These are phyloP conservation scores for Eucalyptus globulus DNA, from an alignment of 345 rosid species.

Conservation along the genomic window DNA sequence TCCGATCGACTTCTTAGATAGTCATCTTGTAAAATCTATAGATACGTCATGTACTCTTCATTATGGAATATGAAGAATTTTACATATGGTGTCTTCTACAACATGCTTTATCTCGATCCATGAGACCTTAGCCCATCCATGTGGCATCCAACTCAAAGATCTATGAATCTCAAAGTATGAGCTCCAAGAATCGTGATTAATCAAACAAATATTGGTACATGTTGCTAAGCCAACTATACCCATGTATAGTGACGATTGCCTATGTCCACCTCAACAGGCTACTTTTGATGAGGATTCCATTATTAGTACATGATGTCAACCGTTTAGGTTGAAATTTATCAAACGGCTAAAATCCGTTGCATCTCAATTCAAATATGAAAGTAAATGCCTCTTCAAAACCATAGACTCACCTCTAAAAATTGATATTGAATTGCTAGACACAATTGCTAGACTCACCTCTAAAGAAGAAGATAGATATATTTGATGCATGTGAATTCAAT, in stretches of 20 bases:
- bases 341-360: neutral
- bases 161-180: neutral
- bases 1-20: neutral
- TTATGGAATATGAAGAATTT: neutral
- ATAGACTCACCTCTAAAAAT: neutral
- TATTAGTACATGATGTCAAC: neutral
- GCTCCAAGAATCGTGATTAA: neutral
- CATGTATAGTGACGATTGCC: neutral
- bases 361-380: neutral
- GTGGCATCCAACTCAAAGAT: neutral
- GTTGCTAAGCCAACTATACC: neutral
- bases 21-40: neutral
- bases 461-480: too few relatives aligned
- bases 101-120: neutral
- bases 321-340: neutral
- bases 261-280: neutral
- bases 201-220: too few relatives aligned
- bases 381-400: neutral
- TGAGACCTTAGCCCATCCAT: neutral
- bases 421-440: neutral
- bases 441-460: neutral
- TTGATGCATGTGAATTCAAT: neutral
- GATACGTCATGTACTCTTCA: neutral
- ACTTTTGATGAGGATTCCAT: neutral
- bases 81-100: neutral